Evolutionary conservation across 768 basidiomycete genomes (phyloP).

Genomic region (Hypholoma sublateritium): DNA sequence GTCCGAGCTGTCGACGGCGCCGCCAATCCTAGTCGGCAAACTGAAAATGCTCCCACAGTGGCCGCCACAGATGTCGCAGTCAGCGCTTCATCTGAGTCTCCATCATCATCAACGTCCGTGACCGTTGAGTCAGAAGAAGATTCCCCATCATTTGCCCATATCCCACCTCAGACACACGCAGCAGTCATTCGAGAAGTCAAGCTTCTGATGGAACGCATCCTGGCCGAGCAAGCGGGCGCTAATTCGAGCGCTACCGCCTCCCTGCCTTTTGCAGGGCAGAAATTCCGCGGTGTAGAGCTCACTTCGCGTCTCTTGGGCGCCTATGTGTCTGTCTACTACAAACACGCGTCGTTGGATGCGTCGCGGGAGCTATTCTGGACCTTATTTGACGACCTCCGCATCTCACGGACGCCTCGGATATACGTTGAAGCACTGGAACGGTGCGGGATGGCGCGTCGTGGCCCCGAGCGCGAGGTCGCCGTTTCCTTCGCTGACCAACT

Average conservation of each 20-base stretch:
- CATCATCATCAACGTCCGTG: background rate
- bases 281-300: conserved; percentile 58
- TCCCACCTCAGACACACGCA: conserved; percentile 70
- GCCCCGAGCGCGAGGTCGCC: conserved; percentile 47
- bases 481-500: conserved; percentile 55
- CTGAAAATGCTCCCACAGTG: background rate
- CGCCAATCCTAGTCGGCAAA: background rate
- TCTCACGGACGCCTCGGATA: conserved; percentile 50
- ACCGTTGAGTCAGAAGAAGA: conserved; percentile 12
- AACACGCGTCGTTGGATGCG: conserved; percentile 46
- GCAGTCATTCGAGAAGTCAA: conserved; percentile 72
- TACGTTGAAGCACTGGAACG: conserved; percentile 70
- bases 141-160: conserved; percentile 41
- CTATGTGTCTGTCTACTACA: conserved; percentile 77
- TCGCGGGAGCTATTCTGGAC: conserved; percentile 49
- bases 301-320: conserved; percentile 71
- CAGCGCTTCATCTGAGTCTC: background rate
- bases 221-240: conserved; percentile 37
- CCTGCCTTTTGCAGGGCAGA: conserved; percentile 18
- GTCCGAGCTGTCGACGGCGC: conserved; percentile 29
- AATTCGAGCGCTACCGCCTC: conserved; percentile 1
- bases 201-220: conserved; percentile 62
- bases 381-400: conserved; percentile 42
- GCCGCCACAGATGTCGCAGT: background rate
- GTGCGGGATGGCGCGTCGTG: conserved; percentile 46